These are phyloP conservation scores for Periconia macrospinosa DNA, from an alignment of 2,329 filamentous ascomycete genomes.

Conservation along the genomic window DNA sequence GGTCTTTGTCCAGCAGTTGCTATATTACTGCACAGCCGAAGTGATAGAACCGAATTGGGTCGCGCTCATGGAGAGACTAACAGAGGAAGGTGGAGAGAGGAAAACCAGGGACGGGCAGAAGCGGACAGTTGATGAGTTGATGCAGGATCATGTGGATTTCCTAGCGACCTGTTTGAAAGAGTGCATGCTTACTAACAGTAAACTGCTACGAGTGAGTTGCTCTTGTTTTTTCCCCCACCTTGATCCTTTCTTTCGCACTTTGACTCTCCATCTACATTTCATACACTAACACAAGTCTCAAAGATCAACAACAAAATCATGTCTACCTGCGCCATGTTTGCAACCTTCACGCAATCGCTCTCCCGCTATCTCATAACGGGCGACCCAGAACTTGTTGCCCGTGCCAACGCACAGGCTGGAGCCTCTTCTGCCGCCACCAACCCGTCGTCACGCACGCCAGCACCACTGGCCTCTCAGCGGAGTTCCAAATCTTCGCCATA, in stretches of 20 bases:
- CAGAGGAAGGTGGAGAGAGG: slow-evolving; percentile 57
- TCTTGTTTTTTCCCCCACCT: slow-evolving; percentile 1
- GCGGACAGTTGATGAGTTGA: slow-evolving; percentile 91
- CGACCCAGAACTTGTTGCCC: slow-evolving; percentile 73
- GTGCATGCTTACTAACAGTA: slow-evolving; percentile 98
- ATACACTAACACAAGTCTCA: neutral
- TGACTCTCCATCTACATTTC: neutral
- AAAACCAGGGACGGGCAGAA: slow-evolving; percentile 49
- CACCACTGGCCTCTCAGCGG: slow-evolving; percentile 15
- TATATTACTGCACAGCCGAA: slow-evolving; percentile 96
- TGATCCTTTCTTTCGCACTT: neutral
- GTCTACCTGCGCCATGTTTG: slow-evolving; percentile 93
- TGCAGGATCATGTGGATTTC: slow-evolving; percentile 99
- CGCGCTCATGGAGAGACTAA: slow-evolving; percentile 84
- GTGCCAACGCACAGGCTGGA: slow-evolving; percentile 52
- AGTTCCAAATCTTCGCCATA: slow-evolving; percentile 34
- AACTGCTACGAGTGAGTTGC: slow-evolving; percentile 75
- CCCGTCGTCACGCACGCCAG: slow-evolving; percentile 12
- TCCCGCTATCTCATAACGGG: slow-evolving; percentile 81
- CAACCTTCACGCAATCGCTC: slow-evolving; percentile 83
- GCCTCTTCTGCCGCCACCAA: slow-evolving; percentile 8
- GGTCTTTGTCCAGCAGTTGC: slow-evolving; percentile 92
- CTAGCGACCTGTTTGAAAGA: slow-evolving; percentile 97
- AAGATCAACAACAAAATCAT: slow-evolving; percentile 97
- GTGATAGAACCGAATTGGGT: slow-evolving; percentile 99